These are phyloP conservation scores for Purpureocillium takamizusanense DNA, from an alignment of 2,329 filamentous ascomycete genomes.

Conservation along the genomic window DNA sequence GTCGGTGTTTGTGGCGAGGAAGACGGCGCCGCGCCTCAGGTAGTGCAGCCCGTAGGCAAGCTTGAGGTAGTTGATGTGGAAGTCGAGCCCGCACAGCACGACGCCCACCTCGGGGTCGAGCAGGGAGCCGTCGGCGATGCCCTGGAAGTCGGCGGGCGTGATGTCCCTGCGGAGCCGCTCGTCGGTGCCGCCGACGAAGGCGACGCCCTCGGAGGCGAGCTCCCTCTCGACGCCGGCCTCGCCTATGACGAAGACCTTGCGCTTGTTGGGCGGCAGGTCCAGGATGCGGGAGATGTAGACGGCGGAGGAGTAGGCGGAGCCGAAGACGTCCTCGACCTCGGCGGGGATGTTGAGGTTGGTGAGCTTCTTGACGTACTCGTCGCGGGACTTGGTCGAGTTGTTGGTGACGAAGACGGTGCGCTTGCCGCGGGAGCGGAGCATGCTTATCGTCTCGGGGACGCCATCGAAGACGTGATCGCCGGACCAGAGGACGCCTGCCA, in stretches of 20 bases:
- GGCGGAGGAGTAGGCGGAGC: slow-evolving; percentile 87
- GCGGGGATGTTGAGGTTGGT: slow-evolving; percentile 70
- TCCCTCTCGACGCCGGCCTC: slow-evolving; percentile 89
- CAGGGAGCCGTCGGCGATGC: slow-evolving; percentile 63
- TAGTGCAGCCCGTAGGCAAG: slow-evolving; percentile 79
- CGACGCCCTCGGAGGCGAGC: slow-evolving; percentile 67
- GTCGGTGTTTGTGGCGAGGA: slow-evolving; percentile 90
- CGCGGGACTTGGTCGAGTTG: slow-evolving; percentile 93
- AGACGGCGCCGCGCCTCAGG: slow-evolving; percentile 69
- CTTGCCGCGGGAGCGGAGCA: slow-evolving; percentile 81
- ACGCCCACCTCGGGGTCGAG: slow-evolving; percentile 84
- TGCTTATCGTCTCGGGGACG: slow-evolving; percentile 73
- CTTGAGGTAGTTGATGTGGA: slow-evolving; percentile 94
- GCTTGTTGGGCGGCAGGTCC: slow-evolving; percentile 64
- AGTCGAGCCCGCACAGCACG: slow-evolving; percentile 85
- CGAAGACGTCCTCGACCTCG: slow-evolving; percentile 84
- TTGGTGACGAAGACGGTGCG: slow-evolving; percentile 94
- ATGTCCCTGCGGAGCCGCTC: slow-evolving; percentile 68
- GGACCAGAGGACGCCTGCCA: slow-evolving; percentile 84
- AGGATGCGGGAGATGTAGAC: slow-evolving; percentile 95
- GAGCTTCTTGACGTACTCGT: slow-evolving; percentile 90
- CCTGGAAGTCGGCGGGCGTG: slow-evolving; percentile 68
- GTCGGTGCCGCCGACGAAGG: slow-evolving; percentile 82
- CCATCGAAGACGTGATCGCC: slow-evolving; percentile 84
- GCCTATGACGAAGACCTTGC: slow-evolving; percentile 90